These are phyloP conservation scores for Pseudogymnoascus sp. DNA, from an alignment of 2,329 filamentous ascomycete genomes.

Conservation along the genomic window DNA sequence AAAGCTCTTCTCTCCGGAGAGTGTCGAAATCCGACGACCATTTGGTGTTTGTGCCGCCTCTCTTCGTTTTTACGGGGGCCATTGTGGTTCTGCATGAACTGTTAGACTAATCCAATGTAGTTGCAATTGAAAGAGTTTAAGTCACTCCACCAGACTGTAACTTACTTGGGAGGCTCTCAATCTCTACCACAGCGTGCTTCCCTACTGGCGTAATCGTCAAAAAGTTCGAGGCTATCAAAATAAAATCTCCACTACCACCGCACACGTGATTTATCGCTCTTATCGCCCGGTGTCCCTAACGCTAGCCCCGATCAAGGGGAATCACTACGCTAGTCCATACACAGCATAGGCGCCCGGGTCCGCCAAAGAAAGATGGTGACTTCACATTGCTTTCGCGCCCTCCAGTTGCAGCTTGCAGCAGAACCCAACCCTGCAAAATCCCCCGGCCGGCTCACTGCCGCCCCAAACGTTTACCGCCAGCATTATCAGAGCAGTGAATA, in stretches of 20 bases:
- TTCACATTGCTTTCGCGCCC: background rate
- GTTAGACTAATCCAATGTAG: background rate
- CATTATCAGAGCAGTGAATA: background rate
- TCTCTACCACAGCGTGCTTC: conserved; percentile 3
- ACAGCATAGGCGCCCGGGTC: background rate
- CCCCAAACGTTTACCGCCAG: background rate
- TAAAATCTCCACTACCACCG: conserved; percentile 7
- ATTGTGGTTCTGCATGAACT: conserved; percentile 12
- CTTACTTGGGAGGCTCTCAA: conserved; percentile 13
- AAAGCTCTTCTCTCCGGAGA: conserved; percentile 76
- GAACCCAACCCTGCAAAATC: background rate
- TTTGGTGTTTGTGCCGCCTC: conserved; percentile 52
- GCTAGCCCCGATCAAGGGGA: background rate
- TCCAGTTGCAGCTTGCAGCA: background rate
- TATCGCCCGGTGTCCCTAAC: conserved; percentile 1
- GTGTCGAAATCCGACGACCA: conserved; percentile 88
- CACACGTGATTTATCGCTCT: conserved; percentile 8
- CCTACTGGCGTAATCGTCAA: background rate
- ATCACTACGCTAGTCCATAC: background rate
- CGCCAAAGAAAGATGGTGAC: background rate
- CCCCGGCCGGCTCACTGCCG: background rate
- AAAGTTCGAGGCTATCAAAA: conserved; percentile 10
- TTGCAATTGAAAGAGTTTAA: background rate
- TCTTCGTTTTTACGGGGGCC: conserved; percentile 21
- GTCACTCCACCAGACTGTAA: background rate